Evolutionary conservation across 2,329 filamentous ascomycete species (phyloP).

Genomic region (Sarocladium kiliense): DNA sequence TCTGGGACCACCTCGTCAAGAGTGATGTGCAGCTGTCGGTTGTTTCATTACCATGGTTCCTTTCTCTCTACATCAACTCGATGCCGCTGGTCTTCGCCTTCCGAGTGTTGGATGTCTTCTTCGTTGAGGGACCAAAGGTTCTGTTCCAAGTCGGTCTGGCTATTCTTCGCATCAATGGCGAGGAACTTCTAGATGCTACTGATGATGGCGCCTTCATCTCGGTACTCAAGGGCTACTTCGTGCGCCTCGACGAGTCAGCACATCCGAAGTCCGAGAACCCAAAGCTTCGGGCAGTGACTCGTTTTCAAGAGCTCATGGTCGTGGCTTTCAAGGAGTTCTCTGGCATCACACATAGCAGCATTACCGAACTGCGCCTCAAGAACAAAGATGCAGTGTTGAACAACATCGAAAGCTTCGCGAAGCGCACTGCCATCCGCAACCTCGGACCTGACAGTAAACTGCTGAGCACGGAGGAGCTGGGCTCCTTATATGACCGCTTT

Average conservation of each 20-base stretch:
- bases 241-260: conserved; percentile 87
- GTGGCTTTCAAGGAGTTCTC: conserved; percentile 98
- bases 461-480: conserved; percentile 77
- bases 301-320: conserved; percentile 98
- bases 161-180: conserved; percentile 95
- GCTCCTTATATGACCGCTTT: conserved; percentile 88
- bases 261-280: conserved; percentile 94
- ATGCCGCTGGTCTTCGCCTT: conserved; percentile 99
- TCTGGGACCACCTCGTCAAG: conserved; percentile 97
- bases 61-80: conserved; percentile 97
- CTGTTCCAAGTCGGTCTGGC: conserved; percentile 94
- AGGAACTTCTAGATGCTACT: conserved; percentile 85
- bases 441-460: conserved; percentile 94
- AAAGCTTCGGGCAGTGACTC: conserved; percentile 87
- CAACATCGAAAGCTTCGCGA: conserved; percentile 96
- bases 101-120: conserved; percentile 94
- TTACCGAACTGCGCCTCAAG: conserved; percentile 81
- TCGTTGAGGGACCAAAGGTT: conserved; percentile 95
- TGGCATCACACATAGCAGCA: conserved; percentile 87
- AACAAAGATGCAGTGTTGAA: conserved; percentile 93
- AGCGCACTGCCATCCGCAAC: conserved; percentile 92
- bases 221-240: conserved; percentile 91
- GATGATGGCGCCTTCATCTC: conserved; percentile 98
- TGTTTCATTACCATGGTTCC: conserved; percentile 94
- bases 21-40: conserved; percentile 96